Evolutionary conservation across 2,329 filamentous ascomycete species (phyloP).

Genomic region (Cadophora luteo-olivacea): DNA sequence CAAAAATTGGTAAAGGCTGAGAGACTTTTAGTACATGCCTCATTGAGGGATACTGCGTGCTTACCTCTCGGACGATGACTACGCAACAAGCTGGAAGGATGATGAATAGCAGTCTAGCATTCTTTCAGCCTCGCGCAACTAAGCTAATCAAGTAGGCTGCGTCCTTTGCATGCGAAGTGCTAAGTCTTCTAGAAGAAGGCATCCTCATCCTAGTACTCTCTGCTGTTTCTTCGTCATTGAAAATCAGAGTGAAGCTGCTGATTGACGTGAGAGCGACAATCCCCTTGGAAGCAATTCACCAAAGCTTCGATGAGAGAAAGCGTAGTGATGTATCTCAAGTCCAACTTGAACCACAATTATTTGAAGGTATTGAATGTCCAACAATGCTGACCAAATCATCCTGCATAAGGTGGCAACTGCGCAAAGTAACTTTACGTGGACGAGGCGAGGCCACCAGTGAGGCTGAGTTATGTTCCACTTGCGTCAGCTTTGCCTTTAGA

Average conservation of each 20-base stretch:
- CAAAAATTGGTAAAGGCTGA: not conserved
- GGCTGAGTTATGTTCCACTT: slow-evolving; percentile 24
- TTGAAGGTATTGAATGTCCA: not conserved
- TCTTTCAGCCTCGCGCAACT: not conserved
- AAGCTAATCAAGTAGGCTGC: slow-evolving; percentile 1
- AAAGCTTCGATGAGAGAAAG: not conserved
- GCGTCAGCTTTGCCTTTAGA: slow-evolving; percentile 26
- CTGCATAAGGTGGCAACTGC: slow-evolving; percentile 18
- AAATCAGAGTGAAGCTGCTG: not conserved
- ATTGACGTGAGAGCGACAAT: not conserved
- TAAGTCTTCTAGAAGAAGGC: not conserved
- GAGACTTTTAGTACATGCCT: not conserved
- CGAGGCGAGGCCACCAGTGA: no score
- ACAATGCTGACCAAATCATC: slow-evolving; percentile 1
- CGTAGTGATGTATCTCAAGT: not conserved
- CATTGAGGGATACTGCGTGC: not conserved
- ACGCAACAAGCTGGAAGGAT: not conserved
- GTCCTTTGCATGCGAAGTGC: not conserved
- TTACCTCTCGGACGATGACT: slow-evolving; percentile 3
- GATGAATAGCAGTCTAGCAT: not conserved
- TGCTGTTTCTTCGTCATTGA: not conserved
- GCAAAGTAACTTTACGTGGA: slow-evolving; percentile 9
- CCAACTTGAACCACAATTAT: not conserved
- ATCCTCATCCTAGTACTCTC: not conserved
- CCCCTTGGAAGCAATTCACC: not conserved